These are phyloP conservation scores for Trichoderma atrobrunneum DNA, from an alignment of 2,329 filamentous ascomycete species.

Conservation along the genomic window DNA sequence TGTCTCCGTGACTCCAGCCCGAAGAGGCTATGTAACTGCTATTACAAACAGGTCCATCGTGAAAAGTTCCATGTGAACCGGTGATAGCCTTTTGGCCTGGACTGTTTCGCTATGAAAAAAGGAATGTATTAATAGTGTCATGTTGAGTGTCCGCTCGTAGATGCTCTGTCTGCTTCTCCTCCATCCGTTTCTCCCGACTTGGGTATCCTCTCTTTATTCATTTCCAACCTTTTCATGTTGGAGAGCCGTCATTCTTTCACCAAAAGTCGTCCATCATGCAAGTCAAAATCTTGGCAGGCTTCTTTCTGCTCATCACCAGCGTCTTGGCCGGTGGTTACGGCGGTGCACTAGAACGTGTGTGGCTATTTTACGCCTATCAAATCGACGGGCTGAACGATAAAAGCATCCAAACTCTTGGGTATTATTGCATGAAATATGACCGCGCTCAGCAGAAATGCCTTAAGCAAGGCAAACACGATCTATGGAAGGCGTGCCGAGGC, in stretches of 20 bases:
- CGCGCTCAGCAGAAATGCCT: neutral
- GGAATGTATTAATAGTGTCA: neutral
- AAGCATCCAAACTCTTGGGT: neutral
- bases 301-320: neutral
- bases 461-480: too few relatives aligned
- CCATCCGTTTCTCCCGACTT: neutral
- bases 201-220: neutral
- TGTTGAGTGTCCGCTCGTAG: neutral
- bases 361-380: conserved; percentile 5
- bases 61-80: neutral
- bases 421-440: neutral
- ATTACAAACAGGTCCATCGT: neutral
- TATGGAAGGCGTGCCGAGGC: too few relatives aligned
- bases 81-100: neutral
- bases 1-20: neutral
- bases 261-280: neutral
- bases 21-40: neutral
- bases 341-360: neutral
- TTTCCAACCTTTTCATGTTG: neutral
- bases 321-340: neutral
- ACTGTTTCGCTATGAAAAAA: too few relatives aligned
- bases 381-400: neutral
- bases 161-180: neutral
- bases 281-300: neutral
- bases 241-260: neutral